Base-by-base conservation (phyloP, 305 asterid species). In the Fraxinus dipetala region DNA sequence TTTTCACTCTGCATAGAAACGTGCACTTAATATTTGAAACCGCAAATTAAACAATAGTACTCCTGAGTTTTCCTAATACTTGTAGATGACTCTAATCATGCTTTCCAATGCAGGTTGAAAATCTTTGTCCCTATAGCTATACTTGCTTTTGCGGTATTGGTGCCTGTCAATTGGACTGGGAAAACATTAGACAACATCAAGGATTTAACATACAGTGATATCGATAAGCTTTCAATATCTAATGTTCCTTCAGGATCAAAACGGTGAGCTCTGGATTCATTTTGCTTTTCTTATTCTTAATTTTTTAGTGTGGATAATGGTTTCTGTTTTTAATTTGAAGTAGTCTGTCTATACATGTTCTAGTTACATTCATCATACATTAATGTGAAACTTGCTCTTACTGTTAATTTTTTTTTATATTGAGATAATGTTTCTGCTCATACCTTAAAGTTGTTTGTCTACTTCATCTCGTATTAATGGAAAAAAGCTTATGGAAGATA, bases 101-200 rank as follows among this genome's bases (percentile, higher is more conserved):
- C 36, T 85, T 77, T 78, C 20, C 20, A 75, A 9, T 87, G 90
- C 97, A 95, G 99, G 75, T 85, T 95, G 89, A 95, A 95, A 88
- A 92, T 95, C 72, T 95, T 93, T 83, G 92, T 94, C 84, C 98
- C 99, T 7, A 91, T 95, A 56, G 80, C 97, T 31, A 0, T 90
- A 5, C 97, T 95, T 81, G 90, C 97, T 81, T 94, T 91, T 85
- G 89, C 87, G 67, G 90, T 92, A 14, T 87, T 95, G 86, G 91
- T 90, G 83, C 99, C 99, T 65, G 95, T 95, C 84, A 95, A 95
- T 81, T 95, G 89, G 91, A 91, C 96, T 22, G 98, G 98, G 77
- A 63, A 75, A 54, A 83, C 93, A 9, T 84, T 95, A 75, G 86
- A 84, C 43, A 56, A 77, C 48, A 83, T 85, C 48, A 84, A 91